These are phyloP conservation scores for Penicillium canariense DNA, from an alignment of 495 filamentous ascomycete genomes.

Conservation along the genomic window DNA sequence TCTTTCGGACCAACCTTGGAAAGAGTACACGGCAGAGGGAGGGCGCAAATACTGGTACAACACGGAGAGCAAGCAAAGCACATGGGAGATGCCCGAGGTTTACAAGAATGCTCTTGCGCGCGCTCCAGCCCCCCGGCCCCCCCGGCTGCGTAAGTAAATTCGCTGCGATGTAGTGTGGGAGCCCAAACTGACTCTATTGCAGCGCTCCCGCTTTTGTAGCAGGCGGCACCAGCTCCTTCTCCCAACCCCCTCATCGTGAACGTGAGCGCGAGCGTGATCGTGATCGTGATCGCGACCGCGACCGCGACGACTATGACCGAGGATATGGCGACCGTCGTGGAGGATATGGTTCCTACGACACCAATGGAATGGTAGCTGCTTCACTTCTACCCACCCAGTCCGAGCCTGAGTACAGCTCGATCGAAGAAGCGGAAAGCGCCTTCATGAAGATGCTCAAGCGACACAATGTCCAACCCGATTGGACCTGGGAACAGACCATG, in stretches of 20 bases:
- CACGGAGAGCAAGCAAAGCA: slow-evolving; percentile 84
- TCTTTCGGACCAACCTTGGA: slow-evolving; percentile 82
- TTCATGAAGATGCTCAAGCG: slow-evolving; percentile 89
- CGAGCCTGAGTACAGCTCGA: slow-evolving; percentile 79
- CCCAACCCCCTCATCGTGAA: slow-evolving; percentile 39
- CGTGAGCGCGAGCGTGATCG: slow-evolving; percentile 27
- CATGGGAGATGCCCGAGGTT: slow-evolving; percentile 89
- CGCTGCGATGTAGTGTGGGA: not conserved
- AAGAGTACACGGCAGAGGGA: slow-evolving; percentile 81
- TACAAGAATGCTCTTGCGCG: slow-evolving; percentile 70
- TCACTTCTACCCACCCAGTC: slow-evolving; percentile 61
- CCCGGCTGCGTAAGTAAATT: slow-evolving; percentile 57
- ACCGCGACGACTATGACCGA: slow-evolving; percentile 55
- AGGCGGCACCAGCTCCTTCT: slow-evolving; percentile 57
- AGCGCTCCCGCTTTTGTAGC: slow-evolving; percentile 68
- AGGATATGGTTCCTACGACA: slow-evolving; percentile 55
- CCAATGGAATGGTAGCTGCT: slow-evolving; percentile 58
- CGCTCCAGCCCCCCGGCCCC: slow-evolving; percentile 47
- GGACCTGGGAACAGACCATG: slow-evolving; percentile 90
- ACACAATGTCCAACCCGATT: slow-evolving; percentile 81
- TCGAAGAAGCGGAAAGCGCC: slow-evolving; percentile 90
- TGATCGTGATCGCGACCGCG: slow-evolving; percentile 36
- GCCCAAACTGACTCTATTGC: slow-evolving; percentile 29
- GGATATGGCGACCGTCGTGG: slow-evolving; percentile 65
- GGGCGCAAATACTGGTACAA: slow-evolving; percentile 95